Percentiles rank a stretch among this genome's conserved stretches.
phyloP scores from a whole-genome alignment of 768 basidiomycete genomes.

The Basidioascus undulatus region DNA sequence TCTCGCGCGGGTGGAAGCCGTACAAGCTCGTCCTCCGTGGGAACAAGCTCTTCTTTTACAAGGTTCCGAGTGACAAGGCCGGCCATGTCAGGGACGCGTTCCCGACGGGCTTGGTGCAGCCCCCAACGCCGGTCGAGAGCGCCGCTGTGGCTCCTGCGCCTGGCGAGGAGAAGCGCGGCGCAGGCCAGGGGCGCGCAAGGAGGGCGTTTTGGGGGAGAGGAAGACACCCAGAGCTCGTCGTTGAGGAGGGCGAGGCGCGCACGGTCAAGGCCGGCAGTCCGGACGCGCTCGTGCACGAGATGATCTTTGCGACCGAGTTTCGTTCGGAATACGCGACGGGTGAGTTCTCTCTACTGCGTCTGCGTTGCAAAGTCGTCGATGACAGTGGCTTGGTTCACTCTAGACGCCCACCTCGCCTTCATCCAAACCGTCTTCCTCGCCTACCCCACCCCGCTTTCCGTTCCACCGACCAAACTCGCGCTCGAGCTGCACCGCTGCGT shows the following conservation, averaged over 20 bases:
- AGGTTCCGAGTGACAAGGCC: constrained; percentile 45
- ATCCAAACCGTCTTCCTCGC: constrained; percentile 34
- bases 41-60: constrained; percentile 65
- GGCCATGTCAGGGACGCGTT: constrained; percentile 49
- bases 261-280: constrained; percentile 26
- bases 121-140: too few species aligned
- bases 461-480: constrained; percentile 36
- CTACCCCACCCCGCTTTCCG: constrained; percentile 27
- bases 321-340: too few species aligned
- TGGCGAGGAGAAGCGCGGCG: constrained; percentile 15
- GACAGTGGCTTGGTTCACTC: too few species aligned
- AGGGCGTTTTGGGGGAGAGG: constrained; percentile 53
- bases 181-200: constrained; percentile 25
- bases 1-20: constrained; percentile 60
- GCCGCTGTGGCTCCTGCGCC: constrained; percentile 8
- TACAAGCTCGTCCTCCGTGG: constrained; percentile 66
- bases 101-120: constrained; percentile 38
- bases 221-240: constrained; percentile 45
- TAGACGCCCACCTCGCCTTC: too few species aligned
- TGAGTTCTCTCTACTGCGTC: too few species aligned
- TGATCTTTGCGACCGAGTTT: constrained; percentile 56
- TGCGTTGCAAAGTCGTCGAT: too few species aligned
- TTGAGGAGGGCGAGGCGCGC: constrained; percentile 16
- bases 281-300: constrained; percentile 60
- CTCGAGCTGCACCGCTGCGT: constrained; percentile 34